Conservation (phyloP, 1,284 basidiomycete genomes). For the Macrocystidia cucumis region DNA sequence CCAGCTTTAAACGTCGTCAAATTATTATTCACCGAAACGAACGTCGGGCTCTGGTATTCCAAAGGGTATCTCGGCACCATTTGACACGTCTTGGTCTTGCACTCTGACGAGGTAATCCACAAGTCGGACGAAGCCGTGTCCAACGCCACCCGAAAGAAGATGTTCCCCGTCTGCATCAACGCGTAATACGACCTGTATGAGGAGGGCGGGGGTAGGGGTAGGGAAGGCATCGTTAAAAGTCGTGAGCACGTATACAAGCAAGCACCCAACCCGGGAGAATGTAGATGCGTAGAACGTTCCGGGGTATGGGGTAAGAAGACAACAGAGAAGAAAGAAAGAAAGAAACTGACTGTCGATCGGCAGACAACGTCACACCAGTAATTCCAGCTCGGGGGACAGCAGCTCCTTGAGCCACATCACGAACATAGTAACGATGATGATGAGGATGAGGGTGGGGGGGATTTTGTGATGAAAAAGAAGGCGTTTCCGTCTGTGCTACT, state of each 20-base stretch:
- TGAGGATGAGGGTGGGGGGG: too few species aligned
- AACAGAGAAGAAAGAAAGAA: constrained; percentile 4
- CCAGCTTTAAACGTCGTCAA: constrained; percentile 46
- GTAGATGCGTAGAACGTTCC: too few species aligned
- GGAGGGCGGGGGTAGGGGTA: too few species aligned
- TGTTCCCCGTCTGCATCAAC: constrained; percentile 47
- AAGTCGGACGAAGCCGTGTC: constrained; percentile 75
- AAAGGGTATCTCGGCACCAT: constrained; percentile 60
- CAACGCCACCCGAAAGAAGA: constrained; percentile 61
- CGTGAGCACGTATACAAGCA: too few species aligned
- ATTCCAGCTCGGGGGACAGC: constrained; percentile 20
- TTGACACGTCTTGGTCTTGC: constrained; percentile 44
- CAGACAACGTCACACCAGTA: constrained; percentile 30
- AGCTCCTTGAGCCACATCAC: constrained; percentile 1
- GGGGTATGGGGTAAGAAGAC: too few species aligned
- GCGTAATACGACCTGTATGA: constrained; percentile 54
- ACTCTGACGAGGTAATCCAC: constrained; percentile 62
- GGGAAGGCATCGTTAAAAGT: too few species aligned
- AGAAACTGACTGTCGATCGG: constrained; percentile 37
- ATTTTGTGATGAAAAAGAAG: too few species aligned
- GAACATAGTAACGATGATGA: constrained; percentile 40
- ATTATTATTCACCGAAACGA: constrained; percentile 51
- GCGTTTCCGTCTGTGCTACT: too few species aligned
- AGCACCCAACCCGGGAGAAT: too few species aligned
- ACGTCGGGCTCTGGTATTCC: constrained; percentile 56